Conservation (phyloP, 306 rosid genomes). For the Lablab purpureus region DNA sequence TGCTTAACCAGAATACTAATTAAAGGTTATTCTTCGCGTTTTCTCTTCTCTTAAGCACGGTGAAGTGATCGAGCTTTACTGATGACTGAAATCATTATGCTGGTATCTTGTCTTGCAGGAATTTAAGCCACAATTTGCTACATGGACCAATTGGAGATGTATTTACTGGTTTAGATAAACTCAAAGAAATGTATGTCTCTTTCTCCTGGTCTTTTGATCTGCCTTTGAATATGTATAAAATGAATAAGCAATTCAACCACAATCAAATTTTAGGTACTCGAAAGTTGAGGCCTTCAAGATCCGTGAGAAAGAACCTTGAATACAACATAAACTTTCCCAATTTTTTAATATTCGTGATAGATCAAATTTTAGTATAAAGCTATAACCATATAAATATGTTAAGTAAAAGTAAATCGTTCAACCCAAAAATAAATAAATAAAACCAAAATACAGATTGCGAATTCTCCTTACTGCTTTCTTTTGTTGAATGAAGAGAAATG, state of each 20-base stretch:
- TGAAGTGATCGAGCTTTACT: constrained; percentile 15
- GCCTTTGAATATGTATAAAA: constrained; percentile 29
- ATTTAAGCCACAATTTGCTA: constrained; percentile 77
- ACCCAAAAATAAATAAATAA: neutral
- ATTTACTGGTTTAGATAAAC: constrained; percentile 66
- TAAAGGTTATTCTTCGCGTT: constrained; percentile 1
- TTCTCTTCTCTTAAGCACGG: constrained; percentile 19
- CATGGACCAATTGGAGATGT: constrained; percentile 80
- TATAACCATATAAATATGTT: neutral
- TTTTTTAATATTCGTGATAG: neutral
- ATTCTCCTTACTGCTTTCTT: constrained; percentile 10
- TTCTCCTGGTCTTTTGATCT: constrained; percentile 30
- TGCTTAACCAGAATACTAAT: neutral
- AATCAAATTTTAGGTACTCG: neutral
- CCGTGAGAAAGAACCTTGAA: constrained; percentile 16
- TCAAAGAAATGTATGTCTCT: constrained; percentile 73
- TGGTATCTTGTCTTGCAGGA: constrained; percentile 58
- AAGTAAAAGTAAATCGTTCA: constrained; percentile 1
- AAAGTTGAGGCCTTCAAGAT: constrained; percentile 8
- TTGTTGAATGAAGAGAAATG: neutral
- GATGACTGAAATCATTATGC: constrained; percentile 24
- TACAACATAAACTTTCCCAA: neutral
- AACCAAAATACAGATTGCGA: neutral
- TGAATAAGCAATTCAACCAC: constrained; percentile 8
- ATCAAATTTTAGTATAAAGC: constrained; percentile 2